Evolutionary conservation across 1,139 yeast genomes (phyloP).

Genomic region (Wickerhamomyces sp.): DNA sequence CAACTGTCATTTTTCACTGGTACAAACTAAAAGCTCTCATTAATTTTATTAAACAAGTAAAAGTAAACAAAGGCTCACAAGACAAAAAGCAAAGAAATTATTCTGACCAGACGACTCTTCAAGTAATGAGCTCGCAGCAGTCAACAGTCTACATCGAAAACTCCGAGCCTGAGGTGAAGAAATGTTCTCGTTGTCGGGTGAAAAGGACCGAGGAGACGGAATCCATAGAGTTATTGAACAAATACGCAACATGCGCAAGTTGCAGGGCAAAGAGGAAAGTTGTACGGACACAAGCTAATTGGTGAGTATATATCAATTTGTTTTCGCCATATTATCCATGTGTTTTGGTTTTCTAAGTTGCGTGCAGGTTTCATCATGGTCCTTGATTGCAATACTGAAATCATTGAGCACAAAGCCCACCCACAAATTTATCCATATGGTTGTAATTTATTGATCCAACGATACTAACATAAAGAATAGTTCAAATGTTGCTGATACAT

Average conservation of each 20-base stretch:
- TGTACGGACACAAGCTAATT: conserved; percentile 13
- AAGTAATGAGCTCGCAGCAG: no score
- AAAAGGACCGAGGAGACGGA: conserved; percentile 28
- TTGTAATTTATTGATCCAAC: background rate
- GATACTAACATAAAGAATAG: background rate
- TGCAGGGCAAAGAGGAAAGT: conserved; percentile 37
- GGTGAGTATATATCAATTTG: conserved; percentile 3
- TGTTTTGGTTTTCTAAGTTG: no score
- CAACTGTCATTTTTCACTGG: no score
- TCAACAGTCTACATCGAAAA: no score
- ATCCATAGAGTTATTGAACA: conserved; percentile 26
- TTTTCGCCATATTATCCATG: background rate
- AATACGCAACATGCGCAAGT: conserved; percentile 35
- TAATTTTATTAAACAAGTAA: no score
- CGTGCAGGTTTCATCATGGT: no score
- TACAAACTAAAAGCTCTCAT: no score
- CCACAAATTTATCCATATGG: no score
- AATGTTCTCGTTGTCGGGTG: conserved; percentile 39
- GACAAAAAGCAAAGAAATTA: no score
- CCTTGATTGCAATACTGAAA: background rate
- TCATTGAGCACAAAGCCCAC: background rate
- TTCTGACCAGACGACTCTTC: no score
- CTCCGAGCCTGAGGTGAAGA: conserved; percentile 23
- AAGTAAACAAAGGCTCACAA: no score
- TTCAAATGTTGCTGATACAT: conserved; percentile 15